Evolutionary conservation across 345 rosid genomes (phyloP).

Genomic region (Citrus hindsii): DNA sequence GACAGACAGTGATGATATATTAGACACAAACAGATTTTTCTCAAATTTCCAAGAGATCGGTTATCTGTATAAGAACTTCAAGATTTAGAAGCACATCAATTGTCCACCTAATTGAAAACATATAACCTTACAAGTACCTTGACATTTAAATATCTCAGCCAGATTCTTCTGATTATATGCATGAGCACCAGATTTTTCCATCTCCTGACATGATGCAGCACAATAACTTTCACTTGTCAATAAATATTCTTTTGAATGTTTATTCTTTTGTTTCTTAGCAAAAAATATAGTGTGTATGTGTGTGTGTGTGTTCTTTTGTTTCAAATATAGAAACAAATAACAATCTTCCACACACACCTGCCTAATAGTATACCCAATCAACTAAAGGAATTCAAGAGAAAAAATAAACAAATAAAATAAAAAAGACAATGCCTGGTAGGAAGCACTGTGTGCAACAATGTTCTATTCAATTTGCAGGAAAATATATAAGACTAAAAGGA

Average conservation of each 20-base stretch:
- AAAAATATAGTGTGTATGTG: no score
- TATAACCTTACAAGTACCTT: constrained; percentile 45
- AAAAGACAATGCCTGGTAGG: background rate
- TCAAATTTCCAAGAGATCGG: background rate
- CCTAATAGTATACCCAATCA: background rate
- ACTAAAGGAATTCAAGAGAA: background rate
- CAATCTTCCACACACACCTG: background rate
- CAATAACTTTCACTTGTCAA: constrained; percentile 12
- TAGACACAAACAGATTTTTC: background rate
- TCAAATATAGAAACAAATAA: background rate
- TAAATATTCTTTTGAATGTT: background rate
- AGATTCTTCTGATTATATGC: constrained; percentile 42
- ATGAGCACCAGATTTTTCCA: constrained; percentile 66
- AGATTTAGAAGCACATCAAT: constrained; percentile 1
- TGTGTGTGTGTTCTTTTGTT: no score
- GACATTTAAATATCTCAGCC: constrained; percentile 71
- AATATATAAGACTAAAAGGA: background rate
- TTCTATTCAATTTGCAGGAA: background rate
- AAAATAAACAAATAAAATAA: no score
- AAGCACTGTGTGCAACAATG: background rate
- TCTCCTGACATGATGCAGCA: constrained; percentile 48
- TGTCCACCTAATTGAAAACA: constrained; percentile 7
- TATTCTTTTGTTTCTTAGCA: no score
- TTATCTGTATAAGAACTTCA: background rate
- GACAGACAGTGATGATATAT: background rate